These are phyloP conservation scores for Elsinoe perseae DNA, from an alignment of 2,329 filamentous ascomycete species.

Conservation along the genomic window DNA sequence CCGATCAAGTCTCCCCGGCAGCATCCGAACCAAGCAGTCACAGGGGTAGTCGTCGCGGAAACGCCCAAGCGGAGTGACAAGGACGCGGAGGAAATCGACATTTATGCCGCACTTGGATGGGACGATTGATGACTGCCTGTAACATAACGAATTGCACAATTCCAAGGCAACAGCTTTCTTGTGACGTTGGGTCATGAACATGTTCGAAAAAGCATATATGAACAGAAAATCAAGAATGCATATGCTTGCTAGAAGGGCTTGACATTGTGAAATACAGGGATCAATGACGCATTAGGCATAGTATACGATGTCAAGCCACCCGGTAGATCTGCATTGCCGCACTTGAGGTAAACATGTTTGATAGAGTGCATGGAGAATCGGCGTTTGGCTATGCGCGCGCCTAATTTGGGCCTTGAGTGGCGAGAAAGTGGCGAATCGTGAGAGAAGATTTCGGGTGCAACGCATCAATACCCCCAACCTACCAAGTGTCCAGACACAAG, in stretches of 20 bases:
- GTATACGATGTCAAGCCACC: conserved; percentile 2
- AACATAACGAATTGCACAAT: conserved; percentile 32
- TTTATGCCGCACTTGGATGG: conserved; percentile 42
- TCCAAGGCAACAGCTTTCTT: conserved; percentile 19
- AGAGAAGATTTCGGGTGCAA: no score
- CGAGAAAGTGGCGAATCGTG: neutral
- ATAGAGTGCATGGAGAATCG: neutral
- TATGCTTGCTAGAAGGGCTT: neutral
- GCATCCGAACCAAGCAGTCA: conserved; percentile 15
- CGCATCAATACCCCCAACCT: no score
- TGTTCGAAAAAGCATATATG: neutral
- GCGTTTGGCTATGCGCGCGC: conserved; percentile 9
- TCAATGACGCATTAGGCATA: neutral
- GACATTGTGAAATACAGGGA: neutral
- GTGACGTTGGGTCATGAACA: neutral
- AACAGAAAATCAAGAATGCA: neutral
- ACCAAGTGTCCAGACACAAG: neutral
- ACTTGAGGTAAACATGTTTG: neutral
- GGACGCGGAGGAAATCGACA: conserved; percentile 20
- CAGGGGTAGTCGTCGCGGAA: conserved; percentile 23
- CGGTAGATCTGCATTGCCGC: conserved; percentile 1
- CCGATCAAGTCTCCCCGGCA: neutral
- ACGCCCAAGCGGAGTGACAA: conserved; percentile 17
- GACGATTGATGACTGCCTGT: conserved; percentile 28
- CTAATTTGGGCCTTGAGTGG: neutral